Percentiles rank a stretch among this genome's conserved stretches.
phyloP scores from a whole-genome alignment of 305 asterid species.

The Fraxinus floribunda region DNA sequence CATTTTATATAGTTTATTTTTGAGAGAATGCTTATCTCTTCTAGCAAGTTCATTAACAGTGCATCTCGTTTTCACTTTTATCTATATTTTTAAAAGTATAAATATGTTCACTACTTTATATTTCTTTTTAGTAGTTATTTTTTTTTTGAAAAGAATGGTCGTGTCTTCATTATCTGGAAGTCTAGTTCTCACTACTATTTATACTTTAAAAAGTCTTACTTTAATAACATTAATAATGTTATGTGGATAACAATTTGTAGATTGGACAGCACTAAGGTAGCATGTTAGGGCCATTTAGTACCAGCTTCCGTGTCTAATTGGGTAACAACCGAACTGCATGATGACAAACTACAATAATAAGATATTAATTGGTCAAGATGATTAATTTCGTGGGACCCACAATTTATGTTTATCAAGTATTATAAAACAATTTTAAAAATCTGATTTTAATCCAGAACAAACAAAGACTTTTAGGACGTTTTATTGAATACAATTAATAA shows the following conservation, averaged over 20 bases:
- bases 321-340: not conserved
- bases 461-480: no score
- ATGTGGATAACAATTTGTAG: not conserved
- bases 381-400: no score
- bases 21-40: not conserved
- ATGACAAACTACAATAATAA: not conserved
- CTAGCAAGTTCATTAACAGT: not conserved
- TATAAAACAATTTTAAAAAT: no score
- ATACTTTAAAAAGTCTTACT: slow-evolving; percentile 4
- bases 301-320: slow-evolving; percentile 3
- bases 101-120: not conserved
- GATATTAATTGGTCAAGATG: not conserved
- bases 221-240: slow-evolving; percentile 16
- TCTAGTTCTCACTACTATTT: not conserved
- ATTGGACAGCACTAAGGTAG: slow-evolving; percentile 13
- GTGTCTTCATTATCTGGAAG: not conserved
- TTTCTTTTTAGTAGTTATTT: not conserved
- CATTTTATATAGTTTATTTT: no score
- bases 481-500: no score
- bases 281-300: not conserved
- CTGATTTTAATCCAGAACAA: no score
- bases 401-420: no score
- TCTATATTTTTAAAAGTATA: not conserved
- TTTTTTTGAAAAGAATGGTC: not conserved
- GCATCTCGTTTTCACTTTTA: not conserved